These are phyloP conservation scores for Solanum neorickii DNA, from an alignment of 257 asterid species.

Conservation along the genomic window DNA sequence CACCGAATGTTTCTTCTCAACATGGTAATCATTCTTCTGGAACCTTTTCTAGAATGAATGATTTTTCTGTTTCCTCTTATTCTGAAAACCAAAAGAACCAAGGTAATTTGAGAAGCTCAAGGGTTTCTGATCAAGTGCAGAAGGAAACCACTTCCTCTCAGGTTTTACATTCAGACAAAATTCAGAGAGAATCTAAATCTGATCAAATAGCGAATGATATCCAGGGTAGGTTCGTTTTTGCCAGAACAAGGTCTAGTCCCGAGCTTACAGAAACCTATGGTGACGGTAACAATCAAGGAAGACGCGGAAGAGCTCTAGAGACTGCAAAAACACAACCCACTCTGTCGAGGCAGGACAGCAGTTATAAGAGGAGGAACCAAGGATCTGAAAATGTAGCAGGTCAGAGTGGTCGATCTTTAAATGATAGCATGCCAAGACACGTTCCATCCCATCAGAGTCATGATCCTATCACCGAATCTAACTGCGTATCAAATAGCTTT, in stretches of 20 bases:
- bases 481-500: constrained; percentile 31
- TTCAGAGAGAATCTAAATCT: constrained; percentile 38
- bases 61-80: constrained; percentile 30
- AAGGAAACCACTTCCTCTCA: constrained; percentile 31
- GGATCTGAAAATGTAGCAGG: constrained; percentile 40
- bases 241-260: constrained; percentile 87
- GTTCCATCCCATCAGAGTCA: constrained; percentile 32
- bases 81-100: constrained; percentile 37
- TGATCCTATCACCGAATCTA: constrained; percentile 42
- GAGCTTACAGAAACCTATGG: constrained; percentile 75
- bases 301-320: constrained; percentile 35
- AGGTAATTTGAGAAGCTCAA: constrained; percentile 25
- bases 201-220: constrained; percentile 44
- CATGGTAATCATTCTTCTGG: constrained; percentile 25
- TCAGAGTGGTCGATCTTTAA: constrained; percentile 33
- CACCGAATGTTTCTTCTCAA: constrained; percentile 24
- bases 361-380: constrained; percentile 35
- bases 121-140: constrained; percentile 24
- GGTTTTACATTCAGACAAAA: constrained; percentile 34
- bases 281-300: constrained; percentile 28
- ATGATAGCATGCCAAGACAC: constrained; percentile 35
- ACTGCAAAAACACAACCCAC: constrained; percentile 27
- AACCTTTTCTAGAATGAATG: constrained; percentile 18
- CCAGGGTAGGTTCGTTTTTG: constrained; percentile 55
- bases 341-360: constrained; percentile 28